These are phyloP conservation scores for Tuber brumale DNA, from an alignment of 495 filamentous ascomycete genomes.

Conservation along the genomic window DNA sequence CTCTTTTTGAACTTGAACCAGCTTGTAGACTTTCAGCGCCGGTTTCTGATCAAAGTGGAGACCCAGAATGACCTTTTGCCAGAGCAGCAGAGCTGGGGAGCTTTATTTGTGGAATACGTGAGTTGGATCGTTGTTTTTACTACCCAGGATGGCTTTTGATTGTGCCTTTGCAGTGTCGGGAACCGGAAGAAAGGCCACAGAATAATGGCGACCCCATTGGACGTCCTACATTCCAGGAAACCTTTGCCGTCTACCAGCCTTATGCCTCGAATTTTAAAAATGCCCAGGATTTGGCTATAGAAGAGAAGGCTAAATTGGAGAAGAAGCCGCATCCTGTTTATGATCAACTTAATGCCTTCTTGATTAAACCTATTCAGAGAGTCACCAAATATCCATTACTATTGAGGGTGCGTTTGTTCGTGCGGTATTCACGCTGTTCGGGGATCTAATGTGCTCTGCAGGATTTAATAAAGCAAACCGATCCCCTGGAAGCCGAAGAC, in stretches of 20 bases:
- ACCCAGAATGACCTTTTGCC: slow-evolving; percentile 80
- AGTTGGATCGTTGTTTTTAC: slow-evolving; percentile 14
- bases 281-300: slow-evolving; percentile 39
- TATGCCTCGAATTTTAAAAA: slow-evolving; percentile 73
- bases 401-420: slow-evolving; percentile 58
- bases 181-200: slow-evolving; percentile 31
- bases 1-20: slow-evolving; percentile 95
- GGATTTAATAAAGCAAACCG: slow-evolving; percentile 76
- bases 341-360: slow-evolving; percentile 66
- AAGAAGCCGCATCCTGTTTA: slow-evolving; percentile 40
- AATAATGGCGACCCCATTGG: slow-evolving; percentile 33
- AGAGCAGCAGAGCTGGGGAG: slow-evolving; percentile 81
- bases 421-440: background rate
- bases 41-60: slow-evolving; percentile 91
- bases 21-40: slow-evolving; percentile 87
- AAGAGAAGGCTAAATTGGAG: slow-evolving; percentile 33
- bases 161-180: slow-evolving; percentile 21
- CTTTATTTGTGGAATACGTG: slow-evolving; percentile 63
- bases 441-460: slow-evolving; percentile 42
- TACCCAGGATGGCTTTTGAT: slow-evolving; percentile 15
- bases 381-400: slow-evolving; percentile 90
- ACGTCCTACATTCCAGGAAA: slow-evolving; percentile 52
- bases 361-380: slow-evolving; percentile 93
- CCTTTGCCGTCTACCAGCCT: slow-evolving; percentile 84
- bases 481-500: slow-evolving; percentile 66